Evolutionary conservation across 257 asterid genomes (phyloP), one percentile per base, ranked within the genome.

Genomic region (Lavandula angustifolia): DNA sequence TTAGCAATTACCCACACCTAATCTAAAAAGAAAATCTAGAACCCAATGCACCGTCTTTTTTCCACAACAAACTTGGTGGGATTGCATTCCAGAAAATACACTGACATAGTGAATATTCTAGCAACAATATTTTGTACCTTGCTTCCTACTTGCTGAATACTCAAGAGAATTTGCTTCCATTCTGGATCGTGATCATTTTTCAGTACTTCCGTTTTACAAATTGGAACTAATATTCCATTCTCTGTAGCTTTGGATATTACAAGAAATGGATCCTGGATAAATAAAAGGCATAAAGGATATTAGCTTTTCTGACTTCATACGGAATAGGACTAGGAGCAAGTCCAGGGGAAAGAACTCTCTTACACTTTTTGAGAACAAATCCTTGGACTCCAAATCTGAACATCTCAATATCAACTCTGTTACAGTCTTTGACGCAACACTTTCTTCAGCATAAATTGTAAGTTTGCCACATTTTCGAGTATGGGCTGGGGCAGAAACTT

Each of bases 161-260:
- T 86, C 82, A 94, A 64, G 67, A 50, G 74, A 64, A 88, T 52
- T 54, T 85, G 89, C 72, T 90, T 86, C 99, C 99, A 94, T 64
- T 57, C 83, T 13, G 99, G 99, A 56, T 71, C 76, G 57, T 81
- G 91, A 31, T 94, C 88, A 71, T 94, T 87, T 79, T 85, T 83
- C 76, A 94, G 62, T 76, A 88, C 98, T 80, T 94, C 99, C 57
- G 99, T 94, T 85, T 94, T 94, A 92, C 92, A 85, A 73, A 94
- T 78, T 70, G 99, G 99, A 76, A 88, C 78, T 13, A 79, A 66
- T 4, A 67, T 47, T 63, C 88, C 95, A 80, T 76, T 73, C 76
- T 94, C 98, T 16, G 89, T 72, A 69, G 79, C 67, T 79, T 86
- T 94, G 50, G 96, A 90, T 65, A 94, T 79, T 68, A 87, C 77